phyloP scores from a whole-genome alignment of 2,329 filamentous ascomycete species.

The Bipolaris sorokiniana region DNA sequence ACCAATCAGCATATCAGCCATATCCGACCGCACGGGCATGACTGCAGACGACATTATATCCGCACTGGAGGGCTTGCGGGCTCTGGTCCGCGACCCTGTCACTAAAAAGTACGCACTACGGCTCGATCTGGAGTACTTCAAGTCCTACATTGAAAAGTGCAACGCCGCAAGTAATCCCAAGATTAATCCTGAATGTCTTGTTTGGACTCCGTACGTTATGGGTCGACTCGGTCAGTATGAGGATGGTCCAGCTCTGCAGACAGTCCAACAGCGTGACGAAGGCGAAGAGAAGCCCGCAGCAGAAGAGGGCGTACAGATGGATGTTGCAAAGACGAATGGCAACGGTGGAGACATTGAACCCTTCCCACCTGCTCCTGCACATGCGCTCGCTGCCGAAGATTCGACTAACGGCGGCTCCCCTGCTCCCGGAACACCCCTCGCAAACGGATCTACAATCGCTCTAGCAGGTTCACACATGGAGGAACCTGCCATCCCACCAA shows the following conservation, averaged over 20 bases:
- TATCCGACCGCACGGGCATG: constrained; percentile 91
- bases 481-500: constrained; percentile 65
- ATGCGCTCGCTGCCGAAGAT: constrained; percentile 35
- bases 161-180: constrained; percentile 86
- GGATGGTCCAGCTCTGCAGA: constrained; percentile 78
- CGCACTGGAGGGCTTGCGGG: constrained; percentile 85
- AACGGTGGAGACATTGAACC: constrained; percentile 21
- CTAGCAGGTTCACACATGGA: constrained; percentile 39
- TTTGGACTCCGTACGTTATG: constrained; percentile 98
- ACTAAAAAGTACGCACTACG: constrained; percentile 90
- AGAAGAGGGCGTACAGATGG: constrained; percentile 54
- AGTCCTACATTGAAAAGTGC: constrained; percentile 86
- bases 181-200: constrained; percentile 77
- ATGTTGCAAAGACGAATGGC: constrained; percentile 35
- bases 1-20: constrained; percentile 64
- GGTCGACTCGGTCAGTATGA: constrained; percentile 85
- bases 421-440: constrained; percentile 40
- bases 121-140: constrained; percentile 83
- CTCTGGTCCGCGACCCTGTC: constrained; percentile 85
- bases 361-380: constrained; percentile 31
- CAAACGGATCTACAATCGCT: constrained; percentile 39
- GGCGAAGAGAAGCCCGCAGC: constrained; percentile 56
- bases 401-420: constrained; percentile 41
- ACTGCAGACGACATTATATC: constrained; percentile 96
- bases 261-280: constrained; percentile 86